Evolutionary conservation across 768 basidiomycete species (phyloP), one percentile per base, ranked within the genome.

Genomic region (Lactifluus piperatus): DNA sequence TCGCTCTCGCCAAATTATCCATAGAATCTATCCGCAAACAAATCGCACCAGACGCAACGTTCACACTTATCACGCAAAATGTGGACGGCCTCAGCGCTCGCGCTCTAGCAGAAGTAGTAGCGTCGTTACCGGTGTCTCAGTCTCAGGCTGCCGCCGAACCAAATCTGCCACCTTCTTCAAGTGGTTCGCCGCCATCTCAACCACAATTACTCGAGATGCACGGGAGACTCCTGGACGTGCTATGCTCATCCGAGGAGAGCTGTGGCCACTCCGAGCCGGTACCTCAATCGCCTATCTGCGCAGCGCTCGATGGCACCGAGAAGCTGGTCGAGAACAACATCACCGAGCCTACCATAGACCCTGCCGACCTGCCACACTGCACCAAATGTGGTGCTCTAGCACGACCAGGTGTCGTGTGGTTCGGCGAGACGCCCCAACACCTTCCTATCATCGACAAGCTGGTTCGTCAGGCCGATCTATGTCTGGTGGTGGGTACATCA

Each of bases 51-150:
- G 60, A 65, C 8, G 71, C 72, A 7, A 72, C 71, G 2, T 81
- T 81, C 64, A 72, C 77, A 4, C 74, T 81, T 27, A 75, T 83
- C 44, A 84, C 82, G 14, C 82, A 84, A 65, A 84, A 84, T 65
- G 77, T 83, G n/a, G 83, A 86, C 62, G 77, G 80, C 3, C 72
- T 83, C 22, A 77, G 76, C 60, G 58, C 66, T 5, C 67, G 71
- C 56, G 75, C 81, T 1, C 66, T 78, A 50, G 66, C 62, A 69
- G 34, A 51, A 66, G 49, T 36, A 39, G 36, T 26, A 48, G 20
- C 52, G 34, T 11, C 7, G 26, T 46, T 48, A 8, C 16, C 27
- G 11, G 22, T 11, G 22, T 29, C 46, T n/a, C 44, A n/a, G 14
- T 52, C 56, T 10, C 7, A 30, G n/a, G n/a, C n/a, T n/a, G n/a